phyloP scores from a whole-genome alignment of 257 asterid genomes.

The Forsythia viridissima region DNA sequence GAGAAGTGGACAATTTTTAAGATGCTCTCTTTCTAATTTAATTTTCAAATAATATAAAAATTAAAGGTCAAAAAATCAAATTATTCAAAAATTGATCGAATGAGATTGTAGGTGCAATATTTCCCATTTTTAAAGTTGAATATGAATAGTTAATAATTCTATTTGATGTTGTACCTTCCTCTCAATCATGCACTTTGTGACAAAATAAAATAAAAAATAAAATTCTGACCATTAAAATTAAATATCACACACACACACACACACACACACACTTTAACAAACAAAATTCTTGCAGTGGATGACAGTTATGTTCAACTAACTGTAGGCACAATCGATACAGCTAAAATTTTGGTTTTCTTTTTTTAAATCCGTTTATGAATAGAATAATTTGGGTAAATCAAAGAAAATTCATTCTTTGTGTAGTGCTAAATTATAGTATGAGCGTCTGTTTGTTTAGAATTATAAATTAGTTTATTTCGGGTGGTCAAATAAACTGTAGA shows the following conservation, averaged over 20 bases:
- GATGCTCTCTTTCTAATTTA: too few species aligned
- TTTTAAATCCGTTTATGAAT: neutral
- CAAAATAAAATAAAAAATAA: neutral
- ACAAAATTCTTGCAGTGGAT: neutral
- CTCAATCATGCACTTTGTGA: neutral
- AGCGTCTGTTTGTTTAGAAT: too few species aligned
- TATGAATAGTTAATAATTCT: too few species aligned
- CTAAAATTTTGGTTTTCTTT: neutral
- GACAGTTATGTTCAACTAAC: conserved; percentile 7
- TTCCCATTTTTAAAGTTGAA: too few species aligned
- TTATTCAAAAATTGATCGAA: too few species aligned
- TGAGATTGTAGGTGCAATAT: too few species aligned
- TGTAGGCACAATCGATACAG: neutral
- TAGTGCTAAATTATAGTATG: neutral
- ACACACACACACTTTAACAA: neutral
- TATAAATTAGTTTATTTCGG: too few species aligned
- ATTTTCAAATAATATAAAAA: too few species aligned
- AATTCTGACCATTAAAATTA: neutral
- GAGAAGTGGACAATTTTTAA: too few species aligned
- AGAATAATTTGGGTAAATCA: neutral
- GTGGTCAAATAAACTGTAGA: too few species aligned
- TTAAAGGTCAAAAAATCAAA: too few species aligned
- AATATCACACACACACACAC: too few species aligned
- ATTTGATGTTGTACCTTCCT: neutral
- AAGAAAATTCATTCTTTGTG: neutral